Percentiles rank a stretch among this genome's conserved stretches.
Conservation (phyloP, 768 basidiomycete genomes). For the Thelephora aurantiotincta region DNA sequence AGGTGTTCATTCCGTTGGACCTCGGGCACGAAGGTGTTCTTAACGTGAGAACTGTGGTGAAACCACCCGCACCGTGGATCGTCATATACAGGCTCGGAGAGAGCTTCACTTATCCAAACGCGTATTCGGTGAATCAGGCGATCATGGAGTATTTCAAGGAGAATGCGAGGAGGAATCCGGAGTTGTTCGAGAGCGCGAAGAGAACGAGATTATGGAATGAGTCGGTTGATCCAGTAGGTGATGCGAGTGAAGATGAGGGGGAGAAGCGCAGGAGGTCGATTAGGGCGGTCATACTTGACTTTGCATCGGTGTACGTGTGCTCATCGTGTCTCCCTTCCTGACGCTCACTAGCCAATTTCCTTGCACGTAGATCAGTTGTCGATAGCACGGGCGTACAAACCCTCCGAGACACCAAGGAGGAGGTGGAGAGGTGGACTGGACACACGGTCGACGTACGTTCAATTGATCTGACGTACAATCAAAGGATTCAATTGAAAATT, state of each 20-base stretch:
- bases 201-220: conserved; percentile 86
- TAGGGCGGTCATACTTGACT: too few relatives aligned
- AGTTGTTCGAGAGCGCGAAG: conserved; percentile 39
- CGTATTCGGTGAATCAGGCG: conserved; percentile 42
- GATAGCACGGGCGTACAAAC: conserved; percentile 88
- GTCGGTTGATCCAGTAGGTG: conserved; percentile 60
- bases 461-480: not conserved
- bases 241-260: too few relatives aligned
- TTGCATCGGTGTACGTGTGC: conserved; percentile 23
- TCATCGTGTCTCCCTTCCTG: conserved; percentile 75
- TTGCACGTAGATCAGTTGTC: conserved; percentile 52
- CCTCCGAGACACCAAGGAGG: conserved; percentile 72
- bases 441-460: conserved; percentile 37
- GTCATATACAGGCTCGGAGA: conserved; percentile 87
- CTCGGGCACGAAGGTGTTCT: conserved; percentile 27
- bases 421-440: conserved; percentile 77
- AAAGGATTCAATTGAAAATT: too few relatives aligned
- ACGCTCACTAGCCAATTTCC: conserved; percentile 30
- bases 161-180: conserved; percentile 55
- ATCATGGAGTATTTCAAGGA: conserved; percentile 67
- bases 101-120: conserved; percentile 70
- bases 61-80: conserved; percentile 69
- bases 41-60: conserved; percentile 54
- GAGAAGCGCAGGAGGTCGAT: too few relatives aligned
- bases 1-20: conserved; percentile 67